Evolutionary conservation across 805 yeast species (phyloP).

Genomic region (Starmerella lactis-condensi): DNA sequence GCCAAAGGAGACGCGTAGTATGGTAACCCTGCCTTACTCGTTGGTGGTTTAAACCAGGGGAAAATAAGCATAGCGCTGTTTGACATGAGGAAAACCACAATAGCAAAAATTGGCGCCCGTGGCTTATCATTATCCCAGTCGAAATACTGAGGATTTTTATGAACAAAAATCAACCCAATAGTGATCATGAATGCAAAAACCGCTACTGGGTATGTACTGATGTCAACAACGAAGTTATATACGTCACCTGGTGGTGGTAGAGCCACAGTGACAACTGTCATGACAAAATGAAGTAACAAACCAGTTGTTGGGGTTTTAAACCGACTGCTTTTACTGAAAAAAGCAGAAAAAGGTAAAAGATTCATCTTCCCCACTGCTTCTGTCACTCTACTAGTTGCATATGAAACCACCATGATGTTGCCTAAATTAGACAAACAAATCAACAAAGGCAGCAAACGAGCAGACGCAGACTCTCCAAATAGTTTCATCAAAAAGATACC

Average conservation of each 20-base stretch:
- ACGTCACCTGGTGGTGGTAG: slow-evolving; percentile 47
- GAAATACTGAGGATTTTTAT: slow-evolving; percentile 25
- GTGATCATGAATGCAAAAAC: slow-evolving; percentile 38
- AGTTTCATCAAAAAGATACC: slow-evolving; percentile 41
- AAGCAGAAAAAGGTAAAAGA: slow-evolving; percentile 32
- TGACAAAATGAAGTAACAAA: slow-evolving; percentile 35
- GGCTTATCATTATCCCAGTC: slow-evolving; percentile 21
- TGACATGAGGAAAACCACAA: slow-evolving; percentile 27
- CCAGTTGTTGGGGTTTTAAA: slow-evolving; percentile 28
- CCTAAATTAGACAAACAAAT: slow-evolving; percentile 48
- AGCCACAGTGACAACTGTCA: slow-evolving; percentile 35
- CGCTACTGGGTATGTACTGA: slow-evolving; percentile 47
- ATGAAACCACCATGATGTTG: slow-evolving; percentile 44
- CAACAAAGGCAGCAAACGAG: slow-evolving; percentile 33
- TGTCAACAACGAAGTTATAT: slow-evolving; percentile 43
- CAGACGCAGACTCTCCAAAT: slow-evolving; percentile 37
- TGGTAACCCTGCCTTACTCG: slow-evolving; percentile 26
- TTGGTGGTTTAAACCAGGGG: slow-evolving; percentile 40
- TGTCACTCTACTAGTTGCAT: slow-evolving; percentile 41
- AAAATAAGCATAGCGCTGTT: slow-evolving; percentile 35
- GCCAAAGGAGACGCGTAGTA: slow-evolving; percentile 42
- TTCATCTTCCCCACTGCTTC: slow-evolving; percentile 37
- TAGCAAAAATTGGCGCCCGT: slow-evolving; percentile 13
- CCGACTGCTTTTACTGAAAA: slow-evolving; percentile 28
- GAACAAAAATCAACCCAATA: slow-evolving; percentile 35